Base-by-base conservation (phyloP, 1,139 yeast genomes). In the Pichia sp. region DNA sequence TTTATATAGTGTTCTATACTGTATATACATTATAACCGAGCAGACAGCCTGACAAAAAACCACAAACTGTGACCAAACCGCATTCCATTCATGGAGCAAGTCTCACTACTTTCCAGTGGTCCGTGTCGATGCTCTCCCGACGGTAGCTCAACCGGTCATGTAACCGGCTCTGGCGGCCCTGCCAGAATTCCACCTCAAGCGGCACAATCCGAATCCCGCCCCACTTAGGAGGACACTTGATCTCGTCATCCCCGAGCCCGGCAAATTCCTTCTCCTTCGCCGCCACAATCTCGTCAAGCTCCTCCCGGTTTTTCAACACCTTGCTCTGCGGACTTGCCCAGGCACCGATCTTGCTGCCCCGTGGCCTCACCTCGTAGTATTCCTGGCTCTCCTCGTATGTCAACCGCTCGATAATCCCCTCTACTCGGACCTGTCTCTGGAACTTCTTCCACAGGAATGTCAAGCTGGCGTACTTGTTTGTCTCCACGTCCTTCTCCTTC, bases 221-320 rank as follows among this genome's bases (percentile, higher is more conserved):
- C 99, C 99, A 93, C 68, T 76, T 84, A 34, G 88, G 90, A 19
- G 99, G 99, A 63, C 96, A 87, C 32, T 96, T 95, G 53, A 93
- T 82, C 51, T 81, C 81, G n/a, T 82, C 84, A 57, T 77, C 82
- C 29, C 60, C 57, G 7, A 59, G 44, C 50, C 77, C 84, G 59
- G 81, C 79, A 63, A 88, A 90, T 67, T 82, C 77, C 50, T 77
- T 72, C 56, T 78, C 82, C 57, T 75, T 78, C 42, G 74, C 67
- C n/a, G 72, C 67, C 51, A 78, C 79, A 5, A 76, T 65, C 0
- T 69, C 66, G 51, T 90, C 89, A 58, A 93, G 78, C 60, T 81
- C 85, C 16, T 79, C 78, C 61, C 97, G 76, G 44, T 75, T 70
- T 19, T 69, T 65, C 36, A 93, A 76, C 1, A 75, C 76, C 55